phyloP scores from a whole-genome alignment of 345 rosid genomes.

The Bruguiera gymnorhiza region DNA sequence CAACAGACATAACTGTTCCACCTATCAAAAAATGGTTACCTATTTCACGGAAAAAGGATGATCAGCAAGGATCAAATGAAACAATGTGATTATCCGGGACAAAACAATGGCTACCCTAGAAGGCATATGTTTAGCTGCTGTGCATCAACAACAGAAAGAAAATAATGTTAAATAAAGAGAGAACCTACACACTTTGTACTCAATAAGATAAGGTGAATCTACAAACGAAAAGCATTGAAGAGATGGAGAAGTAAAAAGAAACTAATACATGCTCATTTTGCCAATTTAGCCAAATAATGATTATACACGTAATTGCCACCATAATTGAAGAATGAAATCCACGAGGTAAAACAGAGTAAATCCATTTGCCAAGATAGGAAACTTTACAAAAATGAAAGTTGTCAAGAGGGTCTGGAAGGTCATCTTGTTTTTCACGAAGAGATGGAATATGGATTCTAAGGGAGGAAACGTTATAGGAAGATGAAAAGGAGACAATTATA shows the following conservation, averaged over 20 bases:
- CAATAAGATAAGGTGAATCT: neutral
- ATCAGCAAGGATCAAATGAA: no score
- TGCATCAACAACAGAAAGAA: neutral
- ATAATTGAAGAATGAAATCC: neutral
- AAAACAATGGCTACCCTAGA: no score
- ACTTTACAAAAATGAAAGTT: neutral
- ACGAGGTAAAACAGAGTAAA: neutral
- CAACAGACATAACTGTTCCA: no score
- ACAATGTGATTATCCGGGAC: no score
- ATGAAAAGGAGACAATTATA: neutral
- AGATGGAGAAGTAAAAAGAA: neutral
- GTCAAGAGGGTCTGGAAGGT: no score
- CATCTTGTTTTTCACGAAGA: no score
- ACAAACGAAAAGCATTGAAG: neutral
- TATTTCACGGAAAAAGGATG: no score
- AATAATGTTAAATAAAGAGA: neutral
- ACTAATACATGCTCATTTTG: conserved; percentile 2
- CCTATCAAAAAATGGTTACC: no score
- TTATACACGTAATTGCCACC: neutral
- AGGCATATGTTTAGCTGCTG: no score
- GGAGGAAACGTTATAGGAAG: neutral
- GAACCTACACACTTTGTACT: neutral
- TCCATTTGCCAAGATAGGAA: neutral
- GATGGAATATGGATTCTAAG: no score
- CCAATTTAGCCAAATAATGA: neutral